Evolutionary conservation across 1,139 yeast genomes (phyloP).

Genomic region (Zhuliangozyma parablackwelliae): DNA sequence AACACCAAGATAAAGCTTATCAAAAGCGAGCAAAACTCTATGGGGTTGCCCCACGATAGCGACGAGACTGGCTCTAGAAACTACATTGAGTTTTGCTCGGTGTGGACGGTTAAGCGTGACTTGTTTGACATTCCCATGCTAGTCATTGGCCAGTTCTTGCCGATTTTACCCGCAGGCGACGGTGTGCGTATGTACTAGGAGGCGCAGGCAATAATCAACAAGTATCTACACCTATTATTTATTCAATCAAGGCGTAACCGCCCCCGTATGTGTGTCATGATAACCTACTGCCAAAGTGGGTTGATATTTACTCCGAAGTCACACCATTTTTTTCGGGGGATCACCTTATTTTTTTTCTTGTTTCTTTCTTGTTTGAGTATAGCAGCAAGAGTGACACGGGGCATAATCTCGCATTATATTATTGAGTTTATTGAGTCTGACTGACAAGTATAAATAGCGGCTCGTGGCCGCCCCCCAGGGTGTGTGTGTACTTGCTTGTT

Average conservation of each 20-base stretch:
- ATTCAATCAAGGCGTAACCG: not conserved
- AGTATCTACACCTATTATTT: not conserved
- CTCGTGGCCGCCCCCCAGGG: too few relatives aligned
- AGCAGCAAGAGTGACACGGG: too few relatives aligned
- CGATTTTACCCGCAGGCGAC: constrained; percentile 42
- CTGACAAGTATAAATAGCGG: too few relatives aligned
- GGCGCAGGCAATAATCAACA: too few relatives aligned
- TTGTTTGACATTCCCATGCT: constrained; percentile 80
- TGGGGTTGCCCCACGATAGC: constrained; percentile 1
- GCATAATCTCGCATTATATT: too few relatives aligned
- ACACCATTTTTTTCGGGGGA: too few relatives aligned
- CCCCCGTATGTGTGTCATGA: not conserved
- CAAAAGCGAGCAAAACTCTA: constrained; percentile 11
- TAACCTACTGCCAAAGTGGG: not conserved
- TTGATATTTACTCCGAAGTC: too few relatives aligned
- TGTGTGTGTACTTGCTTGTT: too few relatives aligned
- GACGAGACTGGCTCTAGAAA: constrained; percentile 12
- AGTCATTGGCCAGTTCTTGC: constrained; percentile 44
- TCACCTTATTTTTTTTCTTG: too few relatives aligned
- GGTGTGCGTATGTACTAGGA: constrained; percentile 29
- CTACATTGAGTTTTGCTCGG: constrained; percentile 51
- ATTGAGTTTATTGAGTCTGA: too few relatives aligned
- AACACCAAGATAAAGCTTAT: constrained; percentile 45
- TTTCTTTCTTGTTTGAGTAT: too few relatives aligned
- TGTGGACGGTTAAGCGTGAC: constrained; percentile 74